Percentiles rank a stretch among this genome's conserved stretches.
Evolutionary conservation across 352 stramenopile genomes (phyloP).

Genomic region (Globisporangium megalacanthum): DNA sequence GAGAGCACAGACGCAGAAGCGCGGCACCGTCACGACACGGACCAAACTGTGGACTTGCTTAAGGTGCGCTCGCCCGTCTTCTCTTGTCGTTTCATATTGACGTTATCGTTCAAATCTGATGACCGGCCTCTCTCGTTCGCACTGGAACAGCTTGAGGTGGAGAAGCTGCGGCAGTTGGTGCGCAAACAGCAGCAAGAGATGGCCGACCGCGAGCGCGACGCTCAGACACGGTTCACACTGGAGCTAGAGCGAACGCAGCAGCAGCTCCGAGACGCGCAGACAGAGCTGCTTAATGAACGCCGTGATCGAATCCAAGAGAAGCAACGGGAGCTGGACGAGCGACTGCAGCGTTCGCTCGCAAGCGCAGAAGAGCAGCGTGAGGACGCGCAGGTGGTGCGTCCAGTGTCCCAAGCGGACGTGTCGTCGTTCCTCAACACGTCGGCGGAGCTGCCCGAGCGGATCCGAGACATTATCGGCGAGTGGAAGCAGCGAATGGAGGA

Average conservation of each 20-base stretch:
- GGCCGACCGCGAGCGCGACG: slow-evolving; percentile 20
- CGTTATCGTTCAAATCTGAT: background rate
- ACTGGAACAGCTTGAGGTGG: slow-evolving; percentile 33
- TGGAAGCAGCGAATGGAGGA: slow-evolving; percentile 58
- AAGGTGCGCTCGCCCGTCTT: slow-evolving; percentile 17
- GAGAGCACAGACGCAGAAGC: slow-evolving; percentile 53
- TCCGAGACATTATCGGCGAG: slow-evolving; percentile 53
- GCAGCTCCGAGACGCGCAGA: slow-evolving; percentile 44
- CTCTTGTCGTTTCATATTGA: background rate
- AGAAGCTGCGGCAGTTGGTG: slow-evolving; percentile 58
- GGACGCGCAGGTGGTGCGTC: background rate
- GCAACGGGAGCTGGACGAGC: slow-evolving; percentile 39
- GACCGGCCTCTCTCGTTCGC: background rate
- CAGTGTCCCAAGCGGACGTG: slow-evolving; percentile 21
- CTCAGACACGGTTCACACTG: slow-evolving; percentile 21
- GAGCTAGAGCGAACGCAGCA: slow-evolving; percentile 31
- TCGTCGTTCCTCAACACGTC: slow-evolving; percentile 57
- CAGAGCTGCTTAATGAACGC: slow-evolving; percentile 49
- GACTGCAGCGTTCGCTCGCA: slow-evolving; percentile 24
- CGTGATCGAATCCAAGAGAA: slow-evolving; percentile 56
- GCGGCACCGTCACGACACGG: slow-evolving; percentile 38
- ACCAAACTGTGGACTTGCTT: slow-evolving; percentile 66
- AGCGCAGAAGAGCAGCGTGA: background rate
- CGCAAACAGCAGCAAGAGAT: slow-evolving; percentile 44
- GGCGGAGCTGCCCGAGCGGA: slow-evolving; percentile 41